A percentile compares a stretch with the other conserved stretches of the same genome.
Conservation (phyloP, 1,284 basidiomycete genomes). For the Leccinum glutinopallens region DNA sequence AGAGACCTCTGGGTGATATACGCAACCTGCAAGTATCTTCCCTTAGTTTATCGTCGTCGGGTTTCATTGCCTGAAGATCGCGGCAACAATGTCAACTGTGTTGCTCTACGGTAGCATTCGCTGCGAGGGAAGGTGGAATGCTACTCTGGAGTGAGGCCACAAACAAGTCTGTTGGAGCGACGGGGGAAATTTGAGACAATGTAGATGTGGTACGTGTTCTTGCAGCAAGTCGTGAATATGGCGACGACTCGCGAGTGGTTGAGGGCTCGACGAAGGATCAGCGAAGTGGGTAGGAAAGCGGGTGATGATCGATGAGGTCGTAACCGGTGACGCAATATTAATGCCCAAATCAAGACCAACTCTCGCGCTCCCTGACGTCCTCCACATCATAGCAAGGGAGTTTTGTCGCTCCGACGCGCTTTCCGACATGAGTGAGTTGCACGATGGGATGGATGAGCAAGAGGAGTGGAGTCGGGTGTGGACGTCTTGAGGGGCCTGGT, state of each 20-base stretch:
- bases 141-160: constrained; percentile 53
- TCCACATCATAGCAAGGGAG: constrained; percentile 34
- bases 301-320: constrained; percentile 54
- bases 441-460: constrained; percentile 36
- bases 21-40: constrained; percentile 72
- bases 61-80: constrained; percentile 69
- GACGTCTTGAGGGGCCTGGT: constrained; percentile 20
- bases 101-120: constrained; percentile 57
- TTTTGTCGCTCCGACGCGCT: constrained; percentile 44
- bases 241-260: constrained; percentile 59
- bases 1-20: background rate
- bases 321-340: constrained; percentile 17
- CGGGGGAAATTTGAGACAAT: constrained; percentile 78
- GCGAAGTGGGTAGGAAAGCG: constrained; percentile 79
- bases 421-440: constrained; percentile 47
- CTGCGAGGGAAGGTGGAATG: constrained; percentile 63
- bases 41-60: constrained; percentile 79
- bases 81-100: constrained; percentile 79
- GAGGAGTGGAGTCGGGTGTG: constrained; percentile 28
- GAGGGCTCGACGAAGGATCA: constrained; percentile 50
- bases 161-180: constrained; percentile 60
- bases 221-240: constrained; percentile 81
- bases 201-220: constrained; percentile 90
- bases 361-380: constrained; percentile 27
- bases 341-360: constrained; percentile 13